A percentile compares a stretch with the other conserved stretches of the same genome.
These are phyloP conservation scores for Magnusiomyces sp. DNA, from an alignment of 1,139 yeast species.

Conservation along the genomic window DNA sequence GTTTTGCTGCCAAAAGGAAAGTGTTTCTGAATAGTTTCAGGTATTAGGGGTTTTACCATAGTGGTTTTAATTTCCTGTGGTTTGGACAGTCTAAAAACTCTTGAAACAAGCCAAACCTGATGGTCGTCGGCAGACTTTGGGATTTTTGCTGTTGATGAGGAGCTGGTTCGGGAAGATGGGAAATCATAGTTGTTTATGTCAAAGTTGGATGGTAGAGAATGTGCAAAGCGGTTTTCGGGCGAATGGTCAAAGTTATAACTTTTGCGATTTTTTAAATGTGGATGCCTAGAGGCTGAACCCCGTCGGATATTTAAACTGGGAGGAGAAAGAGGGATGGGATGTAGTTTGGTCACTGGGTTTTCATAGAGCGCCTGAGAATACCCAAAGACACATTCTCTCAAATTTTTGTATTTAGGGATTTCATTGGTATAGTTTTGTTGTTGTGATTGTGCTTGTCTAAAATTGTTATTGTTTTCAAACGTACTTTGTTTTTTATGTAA, in stretches of 20 bases:
- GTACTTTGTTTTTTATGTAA: background rate
- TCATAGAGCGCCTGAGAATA: slow-evolving; percentile 5
- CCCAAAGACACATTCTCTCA: slow-evolving; percentile 11
- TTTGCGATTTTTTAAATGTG: no score
- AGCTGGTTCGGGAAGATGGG: background rate
- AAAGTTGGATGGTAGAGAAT: background rate
- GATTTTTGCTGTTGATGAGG: background rate
- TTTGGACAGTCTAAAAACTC: slow-evolving; percentile 5
- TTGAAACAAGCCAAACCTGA: slow-evolving; percentile 10
- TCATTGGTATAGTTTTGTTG: slow-evolving; percentile 5
- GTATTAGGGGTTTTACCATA: background rate
- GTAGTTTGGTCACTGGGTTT: slow-evolving; percentile 11
- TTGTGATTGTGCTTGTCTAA: slow-evolving; percentile 2
- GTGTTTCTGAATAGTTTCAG: background rate
- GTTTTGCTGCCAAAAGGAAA: background rate
- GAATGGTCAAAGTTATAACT: no score
- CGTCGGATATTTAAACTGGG: background rate
- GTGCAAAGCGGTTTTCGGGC: no score
- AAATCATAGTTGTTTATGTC: background rate
- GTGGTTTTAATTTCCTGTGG: background rate
- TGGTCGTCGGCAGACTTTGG: background rate
- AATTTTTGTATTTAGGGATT: slow-evolving; percentile 6
- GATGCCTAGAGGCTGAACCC: no score
- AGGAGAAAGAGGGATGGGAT: slow-evolving; percentile 7
- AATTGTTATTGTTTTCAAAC: no score